phyloP scores from a whole-genome alignment of 2,329 filamentous ascomycete genomes.

The Aspergillus sp. region DNA sequence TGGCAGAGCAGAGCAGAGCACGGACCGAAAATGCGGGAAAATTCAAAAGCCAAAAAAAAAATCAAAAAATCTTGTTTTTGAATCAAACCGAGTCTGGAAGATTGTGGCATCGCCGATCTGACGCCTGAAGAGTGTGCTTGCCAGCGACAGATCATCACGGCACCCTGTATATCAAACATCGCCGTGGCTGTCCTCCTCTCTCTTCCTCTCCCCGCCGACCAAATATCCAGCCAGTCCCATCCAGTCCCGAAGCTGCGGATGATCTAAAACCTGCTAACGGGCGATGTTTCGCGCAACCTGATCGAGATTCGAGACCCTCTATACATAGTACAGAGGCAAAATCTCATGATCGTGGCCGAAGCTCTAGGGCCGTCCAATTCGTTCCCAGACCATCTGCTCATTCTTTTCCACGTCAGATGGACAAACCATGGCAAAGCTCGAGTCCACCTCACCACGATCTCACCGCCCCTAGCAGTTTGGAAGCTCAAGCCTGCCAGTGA shows the following conservation, averaged over 20 bases:
- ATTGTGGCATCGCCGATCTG: neutral
- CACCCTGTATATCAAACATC: neutral
- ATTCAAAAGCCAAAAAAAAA: neutral
- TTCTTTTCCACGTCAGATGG: slow-evolving; percentile 7
- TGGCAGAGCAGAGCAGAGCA: neutral
- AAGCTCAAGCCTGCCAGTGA: slow-evolving; percentile 6
- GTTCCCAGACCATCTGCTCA: neutral
- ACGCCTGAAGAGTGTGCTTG: neutral
- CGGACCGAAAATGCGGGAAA: neutral
- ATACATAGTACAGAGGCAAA: slow-evolving; percentile 7
- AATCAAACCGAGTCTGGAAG: neutral
- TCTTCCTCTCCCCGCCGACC: slow-evolving; percentile 7
- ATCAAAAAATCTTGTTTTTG: neutral
- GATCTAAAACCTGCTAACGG: slow-evolving; percentile 21
- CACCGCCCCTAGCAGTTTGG: slow-evolving; percentile 15
- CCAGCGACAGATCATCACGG: slow-evolving; percentile 1
- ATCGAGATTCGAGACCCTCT: slow-evolving; percentile 7
- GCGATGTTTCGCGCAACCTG: neutral
- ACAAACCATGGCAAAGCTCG: slow-evolving; percentile 5
- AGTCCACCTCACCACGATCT: slow-evolving; percentile 7
- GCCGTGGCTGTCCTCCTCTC: neutral
- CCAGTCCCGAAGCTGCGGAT: slow-evolving; percentile 23
- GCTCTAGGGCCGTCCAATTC: neutral
- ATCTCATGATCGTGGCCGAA: neutral
- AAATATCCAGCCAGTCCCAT: slow-evolving; percentile 18